phyloP scores from a whole-genome alignment of 192 early-diverging fungal species.

The Geranomyces variabilis region DNA sequence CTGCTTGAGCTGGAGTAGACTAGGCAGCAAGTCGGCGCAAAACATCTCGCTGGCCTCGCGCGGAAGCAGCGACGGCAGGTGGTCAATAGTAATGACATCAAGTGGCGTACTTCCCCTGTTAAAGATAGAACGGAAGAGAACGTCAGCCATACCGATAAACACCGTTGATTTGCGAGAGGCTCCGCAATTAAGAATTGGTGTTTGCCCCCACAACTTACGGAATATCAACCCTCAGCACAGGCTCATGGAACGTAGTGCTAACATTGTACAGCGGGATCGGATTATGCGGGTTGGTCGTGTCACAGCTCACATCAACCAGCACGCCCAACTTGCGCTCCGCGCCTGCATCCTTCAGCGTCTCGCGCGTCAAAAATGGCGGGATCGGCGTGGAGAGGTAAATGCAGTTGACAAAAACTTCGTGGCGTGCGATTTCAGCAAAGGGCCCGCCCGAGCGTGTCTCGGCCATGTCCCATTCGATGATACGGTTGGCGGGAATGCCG shows the following conservation, averaged over 20 bases:
- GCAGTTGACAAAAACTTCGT: constrained; percentile 98
- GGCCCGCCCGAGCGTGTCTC: constrained; percentile 93
- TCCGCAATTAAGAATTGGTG: neutral
- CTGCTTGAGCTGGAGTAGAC: constrained; percentile 60
- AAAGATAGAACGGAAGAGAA: neutral
- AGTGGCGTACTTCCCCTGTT: constrained; percentile 67
- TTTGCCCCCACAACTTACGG: constrained; percentile 38
- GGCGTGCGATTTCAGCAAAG: constrained; percentile 83
- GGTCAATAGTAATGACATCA: constrained; percentile 95
- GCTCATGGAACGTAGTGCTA: constrained; percentile 94
- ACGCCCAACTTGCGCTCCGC: constrained; percentile 72
- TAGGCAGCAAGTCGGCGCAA: constrained; percentile 81
- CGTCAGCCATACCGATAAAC: neutral
- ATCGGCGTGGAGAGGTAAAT: constrained; percentile 94
- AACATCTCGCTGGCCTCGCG: constrained; percentile 91
- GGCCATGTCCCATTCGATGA: constrained; percentile 93
- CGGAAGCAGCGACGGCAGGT: constrained; percentile 92
- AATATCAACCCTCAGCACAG: constrained; percentile 70
- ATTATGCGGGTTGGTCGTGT: constrained; percentile 97
- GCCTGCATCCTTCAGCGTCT: constrained; percentile 74
- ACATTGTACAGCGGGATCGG: constrained; percentile 93
- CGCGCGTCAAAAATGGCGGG: constrained; percentile 90
- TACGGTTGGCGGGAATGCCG: constrained; percentile 83
- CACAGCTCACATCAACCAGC: constrained; percentile 93
- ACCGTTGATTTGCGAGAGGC: too few species aligned